A percentile compares a stretch with the other conserved stretches of the same genome.
These are phyloP conservation scores for Peronosclerospora sorghi DNA, from an alignment of 352 stramenopile species.

Conservation along the genomic window DNA sequence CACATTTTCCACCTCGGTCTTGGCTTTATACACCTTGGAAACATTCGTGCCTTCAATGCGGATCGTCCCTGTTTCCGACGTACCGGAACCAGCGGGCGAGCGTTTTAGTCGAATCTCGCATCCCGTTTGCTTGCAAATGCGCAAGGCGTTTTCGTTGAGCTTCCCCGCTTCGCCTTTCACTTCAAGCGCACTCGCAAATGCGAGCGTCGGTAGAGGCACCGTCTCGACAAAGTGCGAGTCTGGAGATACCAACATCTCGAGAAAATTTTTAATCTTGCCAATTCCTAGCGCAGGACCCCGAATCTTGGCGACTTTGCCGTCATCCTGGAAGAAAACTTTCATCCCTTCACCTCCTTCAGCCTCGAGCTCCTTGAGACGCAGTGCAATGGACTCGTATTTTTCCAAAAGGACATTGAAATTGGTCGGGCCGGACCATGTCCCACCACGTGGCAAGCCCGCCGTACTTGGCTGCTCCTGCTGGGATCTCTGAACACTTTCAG, in stretches of 20 bases:
- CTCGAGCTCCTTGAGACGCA: constrained; percentile 60
- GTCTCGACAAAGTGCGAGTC: constrained; percentile 53
- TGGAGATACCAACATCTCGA: constrained; percentile 58
- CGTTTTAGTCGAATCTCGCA: constrained; percentile 65
- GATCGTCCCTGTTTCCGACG: constrained; percentile 29
- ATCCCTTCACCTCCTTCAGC: constrained; percentile 57
- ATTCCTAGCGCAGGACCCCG: constrained; percentile 55
- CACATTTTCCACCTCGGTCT: constrained; percentile 56
- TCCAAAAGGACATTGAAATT: constrained; percentile 56
- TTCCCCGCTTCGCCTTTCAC: constrained; percentile 25
- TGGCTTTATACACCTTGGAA: constrained; percentile 60
- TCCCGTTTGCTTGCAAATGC: constrained; percentile 62
- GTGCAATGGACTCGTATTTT: constrained; percentile 40
- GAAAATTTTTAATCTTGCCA: constrained; percentile 56
- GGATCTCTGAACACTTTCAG: constrained; percentile 47
- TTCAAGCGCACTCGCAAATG: constrained; percentile 43
- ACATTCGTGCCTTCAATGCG: constrained; percentile 55
- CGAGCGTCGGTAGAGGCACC: constrained; percentile 38
- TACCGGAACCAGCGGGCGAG: constrained; percentile 6
- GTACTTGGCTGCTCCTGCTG: constrained; percentile 8
- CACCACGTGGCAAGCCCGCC: constrained; percentile 10
- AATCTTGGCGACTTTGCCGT: constrained; percentile 59
- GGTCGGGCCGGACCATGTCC: neutral
- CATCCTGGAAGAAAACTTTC: constrained; percentile 51
- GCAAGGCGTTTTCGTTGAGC: constrained; percentile 67